Percentiles rank a stretch among this genome's conserved stretches.
Evolutionary conservation across 306 rosid genomes (phyloP).

Genomic region (apple (Malus domestica)): ASM211411v1 NC_041805.1:30716501-30717000

Average conservation of each 20-base stretch:
- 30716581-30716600: slow-evolving; percentile 56
- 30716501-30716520: slow-evolving; percentile 61
- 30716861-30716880: slow-evolving; percentile 8
- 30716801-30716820: slow-evolving; percentile 13
- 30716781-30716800: slow-evolving; percentile 9
- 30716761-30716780: slow-evolving; percentile 22
- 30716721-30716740: slow-evolving; percentile 33
- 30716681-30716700: slow-evolving; percentile 26
- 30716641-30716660: slow-evolving; percentile 11
- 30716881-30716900: no score
- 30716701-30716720: slow-evolving; percentile 26
- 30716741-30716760: slow-evolving; percentile 20
- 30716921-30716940: no score
- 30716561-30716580: slow-evolving; percentile 67
- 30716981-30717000: not conserved
- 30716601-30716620: slow-evolving; percentile 24
- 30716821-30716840: slow-evolving; percentile 16
- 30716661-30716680: slow-evolving; percentile 14
- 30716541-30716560: slow-evolving; percentile 64
- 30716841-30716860: slow-evolving; percentile 25
- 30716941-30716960: not conserved
- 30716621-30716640: not conserved
- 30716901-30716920: no score
- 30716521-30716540: slow-evolving; percentile 84
- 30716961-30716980: not conserved